A percentile compares a stretch with the other conserved stretches of the same genome.
These are phyloP conservation scores for Flaveria ramosissima DNA, from an alignment of 129 eudicot species.

Conservation along the genomic window DNA sequence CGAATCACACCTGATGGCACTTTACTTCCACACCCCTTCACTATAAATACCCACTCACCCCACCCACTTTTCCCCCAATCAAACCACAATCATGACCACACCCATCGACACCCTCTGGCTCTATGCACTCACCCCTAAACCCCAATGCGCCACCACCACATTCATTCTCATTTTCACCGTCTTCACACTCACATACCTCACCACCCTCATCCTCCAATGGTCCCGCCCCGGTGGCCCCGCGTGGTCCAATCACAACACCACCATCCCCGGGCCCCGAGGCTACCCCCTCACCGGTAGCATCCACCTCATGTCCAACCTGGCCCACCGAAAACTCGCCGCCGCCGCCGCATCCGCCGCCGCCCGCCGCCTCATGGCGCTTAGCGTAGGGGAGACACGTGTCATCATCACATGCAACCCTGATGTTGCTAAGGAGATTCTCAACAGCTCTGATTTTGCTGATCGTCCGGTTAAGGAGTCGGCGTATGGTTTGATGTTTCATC, in stretches of 20 bases:
- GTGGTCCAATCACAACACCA: slow-evolving; percentile 46
- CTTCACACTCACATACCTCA: slow-evolving; percentile 28
- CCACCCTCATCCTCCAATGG: slow-evolving; percentile 46
- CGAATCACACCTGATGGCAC: slow-evolving; percentile 25
- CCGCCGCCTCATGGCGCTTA: slow-evolving; percentile 71
- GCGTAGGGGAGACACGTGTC: slow-evolving; percentile 74
- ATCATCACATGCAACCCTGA: slow-evolving; percentile 71
- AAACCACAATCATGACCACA: slow-evolving; percentile 38
- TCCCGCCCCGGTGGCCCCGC: slow-evolving; percentile 69
- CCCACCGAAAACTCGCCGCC: slow-evolving; percentile 77
- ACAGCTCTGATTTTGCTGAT: slow-evolving; percentile 64
- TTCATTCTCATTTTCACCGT: slow-evolving; percentile 29
- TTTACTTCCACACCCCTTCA: background rate
- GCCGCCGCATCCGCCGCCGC: slow-evolving; percentile 48
- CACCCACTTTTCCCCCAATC: background rate
- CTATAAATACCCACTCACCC: slow-evolving; percentile 37
- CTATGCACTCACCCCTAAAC: slow-evolving; percentile 60
- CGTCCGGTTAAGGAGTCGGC: slow-evolving; percentile 91
- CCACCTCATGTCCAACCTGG: slow-evolving; percentile 68
- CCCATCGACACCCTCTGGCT: slow-evolving; percentile 60
- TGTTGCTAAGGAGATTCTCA: slow-evolving; percentile 73
- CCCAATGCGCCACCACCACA: slow-evolving; percentile 47
- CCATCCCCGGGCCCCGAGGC: slow-evolving; percentile 76
- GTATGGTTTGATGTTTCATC: slow-evolving; percentile 71
- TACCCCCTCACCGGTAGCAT: slow-evolving; percentile 75